phyloP scores from a whole-genome alignment of 192 early-diverging fungal genomes.

The Cladochytrium replicatum region DNA sequence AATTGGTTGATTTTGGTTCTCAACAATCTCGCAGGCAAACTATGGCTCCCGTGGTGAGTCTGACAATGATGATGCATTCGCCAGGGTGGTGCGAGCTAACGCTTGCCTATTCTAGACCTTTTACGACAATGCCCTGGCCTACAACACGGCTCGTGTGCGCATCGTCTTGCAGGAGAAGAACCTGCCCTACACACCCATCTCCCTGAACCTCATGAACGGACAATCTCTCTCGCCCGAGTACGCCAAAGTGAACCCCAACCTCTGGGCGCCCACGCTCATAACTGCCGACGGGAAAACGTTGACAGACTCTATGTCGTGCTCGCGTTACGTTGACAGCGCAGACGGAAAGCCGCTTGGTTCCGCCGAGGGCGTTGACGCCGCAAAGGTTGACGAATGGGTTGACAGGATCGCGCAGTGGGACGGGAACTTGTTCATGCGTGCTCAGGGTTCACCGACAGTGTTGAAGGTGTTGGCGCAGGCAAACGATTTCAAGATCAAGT shows the following conservation, averaged over 20 bases:
- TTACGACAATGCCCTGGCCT: neutral
- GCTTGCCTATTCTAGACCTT: no score
- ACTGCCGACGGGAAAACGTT: neutral
- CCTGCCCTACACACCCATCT: neutral
- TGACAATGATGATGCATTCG: no score
- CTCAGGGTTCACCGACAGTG: neutral
- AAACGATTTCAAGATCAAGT: neutral
- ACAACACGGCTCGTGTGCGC: neutral
- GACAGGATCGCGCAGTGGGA: neutral
- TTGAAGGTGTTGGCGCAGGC: neutral
- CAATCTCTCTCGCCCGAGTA: neutral
- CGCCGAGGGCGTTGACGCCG: neutral
- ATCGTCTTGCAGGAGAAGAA: neutral
- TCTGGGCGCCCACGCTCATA: neutral
- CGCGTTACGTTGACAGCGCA: neutral
- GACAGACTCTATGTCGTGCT: neutral
- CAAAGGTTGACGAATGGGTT: neutral
- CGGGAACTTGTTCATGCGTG: neutral
- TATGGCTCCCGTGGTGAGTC: no score
- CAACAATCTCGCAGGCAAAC: no score
- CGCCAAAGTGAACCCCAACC: neutral
- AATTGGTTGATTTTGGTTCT: no score
- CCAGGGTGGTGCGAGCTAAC: no score
- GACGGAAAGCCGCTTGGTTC: neutral
- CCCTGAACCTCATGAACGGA: neutral